These are phyloP conservation scores for Zalaria sp. DNA, from an alignment of 2,329 filamentous ascomycete species.

Conservation along the genomic window DNA sequence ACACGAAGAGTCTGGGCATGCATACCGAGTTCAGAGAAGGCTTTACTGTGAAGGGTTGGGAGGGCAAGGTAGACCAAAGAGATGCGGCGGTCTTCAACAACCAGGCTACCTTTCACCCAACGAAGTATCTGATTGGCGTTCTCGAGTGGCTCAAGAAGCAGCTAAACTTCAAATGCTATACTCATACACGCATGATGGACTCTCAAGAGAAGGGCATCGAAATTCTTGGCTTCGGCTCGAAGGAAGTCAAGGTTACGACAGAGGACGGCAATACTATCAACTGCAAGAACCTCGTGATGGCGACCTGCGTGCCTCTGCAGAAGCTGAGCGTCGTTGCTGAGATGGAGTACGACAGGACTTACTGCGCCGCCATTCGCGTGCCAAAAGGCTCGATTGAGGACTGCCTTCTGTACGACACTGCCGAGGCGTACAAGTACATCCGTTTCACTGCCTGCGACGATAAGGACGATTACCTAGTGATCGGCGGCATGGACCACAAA, in stretches of 20 bases:
- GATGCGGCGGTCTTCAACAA: slow-evolving; percentile 32
- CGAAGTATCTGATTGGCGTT: slow-evolving; percentile 39
- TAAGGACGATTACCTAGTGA: slow-evolving; percentile 39
- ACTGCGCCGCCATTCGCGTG: slow-evolving; percentile 41
- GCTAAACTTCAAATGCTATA: slow-evolving; percentile 39
- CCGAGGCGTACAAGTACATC: slow-evolving; percentile 41
- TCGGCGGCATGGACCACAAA: slow-evolving; percentile 45
- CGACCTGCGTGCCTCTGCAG: slow-evolving; percentile 42
- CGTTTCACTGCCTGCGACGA: slow-evolving; percentile 40
- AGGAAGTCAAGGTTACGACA: slow-evolving; percentile 33
- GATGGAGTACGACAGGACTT: slow-evolving; percentile 40
- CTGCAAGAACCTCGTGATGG: slow-evolving; percentile 36
- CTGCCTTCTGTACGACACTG: slow-evolving; percentile 41
- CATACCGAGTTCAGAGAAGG: slow-evolving; percentile 28
- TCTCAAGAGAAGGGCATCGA: slow-evolving; percentile 35
- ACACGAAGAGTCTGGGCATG: slow-evolving; percentile 31
- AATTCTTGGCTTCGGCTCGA: slow-evolving; percentile 29
- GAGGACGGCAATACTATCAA: slow-evolving; percentile 32
- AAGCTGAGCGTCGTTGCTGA: slow-evolving; percentile 39
- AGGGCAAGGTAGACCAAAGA: slow-evolving; percentile 35
- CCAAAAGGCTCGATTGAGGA: slow-evolving; percentile 39
- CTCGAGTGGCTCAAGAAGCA: slow-evolving; percentile 37
- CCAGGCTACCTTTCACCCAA: slow-evolving; percentile 44
- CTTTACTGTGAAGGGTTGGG: slow-evolving; percentile 37
- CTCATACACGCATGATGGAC: slow-evolving; percentile 33